Conservation (phyloP, 768 basidiomycete species). For the Pleurotus tuoliensis region DNA sequence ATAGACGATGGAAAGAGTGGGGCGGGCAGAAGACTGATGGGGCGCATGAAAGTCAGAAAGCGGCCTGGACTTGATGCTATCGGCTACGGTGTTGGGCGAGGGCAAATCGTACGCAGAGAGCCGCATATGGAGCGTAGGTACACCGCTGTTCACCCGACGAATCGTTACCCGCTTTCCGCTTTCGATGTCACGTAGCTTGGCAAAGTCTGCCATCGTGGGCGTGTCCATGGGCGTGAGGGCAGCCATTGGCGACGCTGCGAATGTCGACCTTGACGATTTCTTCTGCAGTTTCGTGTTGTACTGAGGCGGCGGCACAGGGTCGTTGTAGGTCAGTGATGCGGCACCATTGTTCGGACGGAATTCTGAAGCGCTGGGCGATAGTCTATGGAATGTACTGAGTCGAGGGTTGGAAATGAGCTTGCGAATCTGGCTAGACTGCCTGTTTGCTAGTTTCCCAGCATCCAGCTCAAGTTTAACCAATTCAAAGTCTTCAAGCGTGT, state of each 20-base stretch:
- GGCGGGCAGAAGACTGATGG: conserved; percentile 12
- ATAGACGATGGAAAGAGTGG: background rate
- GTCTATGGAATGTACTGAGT: conserved; percentile 47
- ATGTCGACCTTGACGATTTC: background rate
- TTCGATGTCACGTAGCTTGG: conserved; percentile 15
- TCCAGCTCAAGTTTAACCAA: conserved; percentile 37
- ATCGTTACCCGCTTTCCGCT: conserved; percentile 47
- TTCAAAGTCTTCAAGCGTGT: conserved; percentile 50
- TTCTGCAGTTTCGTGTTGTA: background rate
- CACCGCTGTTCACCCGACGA: conserved; percentile 33
- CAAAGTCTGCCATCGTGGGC: conserved; percentile 14
- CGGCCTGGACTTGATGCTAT: conserved; percentile 22
- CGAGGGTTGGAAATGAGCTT: conserved; percentile 54
- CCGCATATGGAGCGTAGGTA: conserved; percentile 52
- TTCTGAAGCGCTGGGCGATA: conserved; percentile 41
- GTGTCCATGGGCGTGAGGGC: conserved; percentile 1
- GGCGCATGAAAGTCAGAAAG: conserved; percentile 4
- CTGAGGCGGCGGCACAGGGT: conserved; percentile 10
- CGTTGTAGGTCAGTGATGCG: conserved; percentile 10
- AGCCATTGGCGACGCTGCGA: background rate
- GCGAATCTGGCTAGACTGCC: conserved; percentile 22
- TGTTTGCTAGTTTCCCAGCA: background rate
- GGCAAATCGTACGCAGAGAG: conserved; percentile 49
- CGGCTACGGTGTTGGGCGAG: conserved; percentile 23
- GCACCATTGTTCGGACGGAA: conserved; percentile 27